phyloP scores from a whole-genome alignment of 805 yeast species.

The Schwanniomyces yamadae region DNA sequence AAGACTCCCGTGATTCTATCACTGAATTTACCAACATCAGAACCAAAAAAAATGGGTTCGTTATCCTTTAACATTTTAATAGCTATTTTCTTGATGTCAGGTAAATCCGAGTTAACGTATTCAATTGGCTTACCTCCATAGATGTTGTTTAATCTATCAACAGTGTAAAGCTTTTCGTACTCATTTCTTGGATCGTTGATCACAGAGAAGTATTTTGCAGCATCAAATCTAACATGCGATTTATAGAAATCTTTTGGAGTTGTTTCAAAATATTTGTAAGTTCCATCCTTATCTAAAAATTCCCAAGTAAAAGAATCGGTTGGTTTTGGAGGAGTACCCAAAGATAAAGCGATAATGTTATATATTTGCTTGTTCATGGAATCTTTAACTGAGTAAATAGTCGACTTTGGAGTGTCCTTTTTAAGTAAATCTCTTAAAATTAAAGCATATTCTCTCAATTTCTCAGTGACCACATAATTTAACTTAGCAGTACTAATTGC shows the following conservation, averaged over 20 bases:
- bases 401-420: conserved; percentile 38
- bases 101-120: conserved; percentile 67
- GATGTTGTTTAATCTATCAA: conserved; percentile 74
- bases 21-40: conserved; percentile 81
- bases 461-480: conserved; percentile 63
- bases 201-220: conserved; percentile 57
- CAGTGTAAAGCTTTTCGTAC: conserved; percentile 60
- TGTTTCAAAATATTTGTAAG: conserved; percentile 48
- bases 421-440: conserved; percentile 53
- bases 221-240: conserved; percentile 53
- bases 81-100: conserved; percentile 57
- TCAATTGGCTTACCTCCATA: conserved; percentile 66
- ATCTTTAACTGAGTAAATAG: conserved; percentile 34
- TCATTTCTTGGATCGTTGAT: conserved; percentile 82
- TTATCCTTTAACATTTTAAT: conserved; percentile 67
- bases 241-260: conserved; percentile 68
- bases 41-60: conserved; percentile 84
- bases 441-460: conserved; percentile 78
- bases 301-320: conserved; percentile 71
- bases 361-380: conserved; percentile 60
- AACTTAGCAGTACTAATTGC: conserved; percentile 53
- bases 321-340: conserved; percentile 81
- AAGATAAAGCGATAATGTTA: conserved; percentile 61
- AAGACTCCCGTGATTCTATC: conserved; percentile 65
- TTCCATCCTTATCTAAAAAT: conserved; percentile 68